Evolutionary conservation across 768 basidiomycete species (phyloP).

Genomic region (Boletus coccyginus): DNA sequence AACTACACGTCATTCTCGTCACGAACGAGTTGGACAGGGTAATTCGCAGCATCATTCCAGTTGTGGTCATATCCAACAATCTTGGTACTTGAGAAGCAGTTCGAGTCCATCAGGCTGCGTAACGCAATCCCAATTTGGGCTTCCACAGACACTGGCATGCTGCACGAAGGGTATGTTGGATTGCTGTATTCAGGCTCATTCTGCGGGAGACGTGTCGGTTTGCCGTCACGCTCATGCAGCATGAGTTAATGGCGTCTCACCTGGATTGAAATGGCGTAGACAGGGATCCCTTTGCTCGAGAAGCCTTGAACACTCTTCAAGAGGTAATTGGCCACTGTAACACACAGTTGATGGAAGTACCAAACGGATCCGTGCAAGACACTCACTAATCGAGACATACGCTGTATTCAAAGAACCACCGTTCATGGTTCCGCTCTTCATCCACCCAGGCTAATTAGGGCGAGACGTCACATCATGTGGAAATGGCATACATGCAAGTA

Average conservation of each 20-base stretch:
- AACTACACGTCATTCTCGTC: not conserved
- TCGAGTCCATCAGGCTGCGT: constrained; percentile 57
- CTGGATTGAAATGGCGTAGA: constrained; percentile 64
- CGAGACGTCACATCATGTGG: not conserved
- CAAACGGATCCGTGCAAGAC: not conserved
- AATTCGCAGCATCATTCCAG: constrained; percentile 63
- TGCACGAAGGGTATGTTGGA: constrained; percentile 66
- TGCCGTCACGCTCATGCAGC: not conserved
- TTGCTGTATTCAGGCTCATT: constrained; percentile 55
- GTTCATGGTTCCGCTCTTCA: constrained; percentile 69
- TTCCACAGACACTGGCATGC: constrained; percentile 51
- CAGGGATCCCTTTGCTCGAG: constrained; percentile 51
- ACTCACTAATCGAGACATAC: constrained; percentile 49
- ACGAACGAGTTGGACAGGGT: constrained; percentile 56
- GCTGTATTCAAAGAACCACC: constrained; percentile 57
- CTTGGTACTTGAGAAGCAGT: constrained; percentile 57
- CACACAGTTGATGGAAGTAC: not conserved
- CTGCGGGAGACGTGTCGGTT: constrained; percentile 29
- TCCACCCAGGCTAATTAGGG: constrained; percentile 64
- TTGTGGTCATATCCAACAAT: constrained; percentile 74
- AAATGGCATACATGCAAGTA: not conserved
- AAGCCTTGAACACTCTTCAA: constrained; percentile 73
- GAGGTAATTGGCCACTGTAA: constrained; percentile 66
- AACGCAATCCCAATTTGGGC: constrained; percentile 57
- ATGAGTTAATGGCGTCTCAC: constrained; percentile 16